Evolutionary conservation across 2,329 filamentous ascomycete species (phyloP).

Genomic region (Ophiostoma sp.): DNA sequence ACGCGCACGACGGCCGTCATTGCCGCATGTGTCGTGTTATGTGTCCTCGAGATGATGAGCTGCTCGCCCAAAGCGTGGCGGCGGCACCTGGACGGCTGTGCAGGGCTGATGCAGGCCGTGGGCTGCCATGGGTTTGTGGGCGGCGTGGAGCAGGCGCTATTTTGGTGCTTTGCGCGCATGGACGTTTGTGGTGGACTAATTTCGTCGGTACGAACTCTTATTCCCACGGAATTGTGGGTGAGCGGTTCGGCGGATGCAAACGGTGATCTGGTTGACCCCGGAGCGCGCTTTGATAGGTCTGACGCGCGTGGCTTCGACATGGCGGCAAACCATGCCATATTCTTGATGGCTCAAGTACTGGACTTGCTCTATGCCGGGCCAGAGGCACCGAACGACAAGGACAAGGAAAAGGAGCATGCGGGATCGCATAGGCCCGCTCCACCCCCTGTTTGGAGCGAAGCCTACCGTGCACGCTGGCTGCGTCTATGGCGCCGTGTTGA

Average conservation of each 20-base stretch:
- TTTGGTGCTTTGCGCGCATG: neutral
- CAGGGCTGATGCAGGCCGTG: neutral
- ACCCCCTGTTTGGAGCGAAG: too few species aligned
- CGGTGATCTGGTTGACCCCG: neutral
- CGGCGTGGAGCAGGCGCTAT: neutral
- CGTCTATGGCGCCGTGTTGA: neutral
- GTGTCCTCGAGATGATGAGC: neutral
- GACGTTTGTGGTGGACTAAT: neutral
- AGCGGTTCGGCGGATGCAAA: neutral
- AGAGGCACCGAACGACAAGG: neutral
- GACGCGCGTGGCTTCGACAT: neutral
- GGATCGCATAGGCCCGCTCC: too few species aligned
- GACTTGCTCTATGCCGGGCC: neutral
- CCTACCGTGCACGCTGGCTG: neutral
- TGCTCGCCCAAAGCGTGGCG: neutral
- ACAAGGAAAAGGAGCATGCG: too few species aligned
- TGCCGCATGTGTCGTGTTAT: neutral
- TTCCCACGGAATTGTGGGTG: neutral
- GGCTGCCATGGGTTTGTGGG: neutral
- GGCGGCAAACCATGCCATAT: neutral
- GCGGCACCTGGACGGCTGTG: neutral
- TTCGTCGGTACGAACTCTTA: neutral
- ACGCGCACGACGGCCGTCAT: neutral
- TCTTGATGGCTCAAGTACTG: neutral
- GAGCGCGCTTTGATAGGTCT: too few species aligned